Conservation (phyloP, 495 filamentous ascomycete species). For the Physcia stellaris region DNA sequence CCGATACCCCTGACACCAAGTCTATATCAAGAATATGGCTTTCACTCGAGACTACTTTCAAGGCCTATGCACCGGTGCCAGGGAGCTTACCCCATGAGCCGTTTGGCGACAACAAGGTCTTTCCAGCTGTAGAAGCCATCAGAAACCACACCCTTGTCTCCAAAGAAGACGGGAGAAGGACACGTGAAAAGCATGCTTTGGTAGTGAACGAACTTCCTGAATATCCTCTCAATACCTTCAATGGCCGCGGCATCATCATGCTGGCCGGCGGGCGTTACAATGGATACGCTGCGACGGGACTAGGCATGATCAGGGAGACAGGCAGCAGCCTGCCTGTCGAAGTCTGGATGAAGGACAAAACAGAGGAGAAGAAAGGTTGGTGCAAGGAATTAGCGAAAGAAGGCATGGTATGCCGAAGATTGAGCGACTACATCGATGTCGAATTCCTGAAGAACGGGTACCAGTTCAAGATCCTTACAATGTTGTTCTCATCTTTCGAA, state of each 20-base stretch:
- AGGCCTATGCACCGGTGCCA: constrained; percentile 9
- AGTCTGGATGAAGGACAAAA: constrained; percentile 11
- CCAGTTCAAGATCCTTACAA: constrained; percentile 13
- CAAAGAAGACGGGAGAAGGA: constrained; percentile 4
- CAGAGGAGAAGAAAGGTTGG: constrained; percentile 11
- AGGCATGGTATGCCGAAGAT: constrained; percentile 10
- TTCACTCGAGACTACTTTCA: constrained; percentile 6
- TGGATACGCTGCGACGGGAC: constrained; percentile 9
- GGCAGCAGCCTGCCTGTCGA: constrained; percentile 11
- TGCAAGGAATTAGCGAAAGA: constrained; percentile 9
- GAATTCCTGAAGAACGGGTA: constrained; percentile 8
- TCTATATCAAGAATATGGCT: constrained; percentile 5
- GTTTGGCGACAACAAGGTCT: constrained; percentile 3
- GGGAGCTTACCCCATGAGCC: constrained; percentile 3
- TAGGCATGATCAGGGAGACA: constrained; percentile 11
- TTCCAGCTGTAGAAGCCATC: constrained; percentile 7
- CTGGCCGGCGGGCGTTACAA: constrained; percentile 9
- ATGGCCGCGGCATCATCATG: constrained; percentile 9
- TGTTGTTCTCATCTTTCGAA: constrained; percentile 17
- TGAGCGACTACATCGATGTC: constrained; percentile 14
- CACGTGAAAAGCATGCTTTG: constrained; percentile 6
- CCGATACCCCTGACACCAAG: constrained; percentile 1
- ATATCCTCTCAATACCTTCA: constrained; percentile 6
- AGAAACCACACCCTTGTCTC: constrained; percentile 7
- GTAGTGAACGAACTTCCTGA: constrained; percentile 5